Base-by-base conservation (phyloP, 2,329 filamentous ascomycete genomes). In the Apiospora kogelbergensis region DNA sequence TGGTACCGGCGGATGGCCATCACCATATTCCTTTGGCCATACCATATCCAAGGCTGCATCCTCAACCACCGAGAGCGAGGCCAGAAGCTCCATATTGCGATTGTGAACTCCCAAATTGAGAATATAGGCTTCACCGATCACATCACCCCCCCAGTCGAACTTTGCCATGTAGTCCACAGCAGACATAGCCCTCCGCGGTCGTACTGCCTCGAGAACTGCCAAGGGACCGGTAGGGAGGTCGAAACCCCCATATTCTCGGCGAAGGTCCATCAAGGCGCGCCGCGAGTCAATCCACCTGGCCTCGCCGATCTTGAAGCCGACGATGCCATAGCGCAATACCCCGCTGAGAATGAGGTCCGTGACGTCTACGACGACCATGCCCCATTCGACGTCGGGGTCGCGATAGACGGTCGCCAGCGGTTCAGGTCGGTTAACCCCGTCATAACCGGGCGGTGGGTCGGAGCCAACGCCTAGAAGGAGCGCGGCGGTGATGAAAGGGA, bases 281-380 rank as follows among this genome's bases (percentile, higher is more conserved):
- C 24, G 24, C 24, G 22, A 26, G 22, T 13, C 46, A 26, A 53
- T 53, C 46, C 71, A 70, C 42, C 60, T 72, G 26, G 70, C 70
- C 46, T 33, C 67, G 40, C 63, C n/a, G n/a, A 73, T 68, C 6
- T 63, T 15, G 66, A 73, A 73, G 37, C 72, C 72, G 33, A 73
- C 72, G 45, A 73, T 73, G 24, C 72, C 71, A 63, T 73, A 73
- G 2, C 71, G 65, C 33, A 73, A 33, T 7, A 57, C 44, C 41
- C 48, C 48, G 53, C 53, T n/a, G 0, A 20, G 15, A 33, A 33
- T 3, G 13, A 72, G 60, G 17, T 74, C 66, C 3, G 72, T 74
- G 57, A 73, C 72, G 40, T 74, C 71, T n/a, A 73, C 20, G 22
- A 74, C 67, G 17, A 72, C 72, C 72, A 74, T 74, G 13, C 72